Conservation (phyloP, 805 yeast species). For the Metschnikowia henanensis region DNA sequence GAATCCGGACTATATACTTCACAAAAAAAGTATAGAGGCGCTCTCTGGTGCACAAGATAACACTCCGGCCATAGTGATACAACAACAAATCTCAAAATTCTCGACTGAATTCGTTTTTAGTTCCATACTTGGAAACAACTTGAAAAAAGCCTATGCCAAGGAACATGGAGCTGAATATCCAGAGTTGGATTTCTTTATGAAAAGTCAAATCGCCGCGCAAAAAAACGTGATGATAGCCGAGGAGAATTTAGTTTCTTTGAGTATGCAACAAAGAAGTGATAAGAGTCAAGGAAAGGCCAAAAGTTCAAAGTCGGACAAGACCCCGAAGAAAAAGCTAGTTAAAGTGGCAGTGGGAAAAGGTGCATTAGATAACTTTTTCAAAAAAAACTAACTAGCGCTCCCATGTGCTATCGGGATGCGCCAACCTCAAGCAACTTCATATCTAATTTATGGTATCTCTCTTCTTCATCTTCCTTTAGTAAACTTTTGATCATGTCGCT, state of each 20-base stretch:
- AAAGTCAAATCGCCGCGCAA: slow-evolving; percentile 18
- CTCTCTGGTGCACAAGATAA: slow-evolving; percentile 21
- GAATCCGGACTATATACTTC: slow-evolving; percentile 17
- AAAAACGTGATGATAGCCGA: slow-evolving; percentile 28
- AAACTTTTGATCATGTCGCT: slow-evolving; percentile 62
- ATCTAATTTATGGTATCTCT: slow-evolving; percentile 40
- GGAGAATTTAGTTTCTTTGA: slow-evolving; percentile 24
- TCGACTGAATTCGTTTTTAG: slow-evolving; percentile 49
- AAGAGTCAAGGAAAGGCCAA: slow-evolving; percentile 7
- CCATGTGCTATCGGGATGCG: slow-evolving; percentile 25
- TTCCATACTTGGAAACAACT: slow-evolving; percentile 36
- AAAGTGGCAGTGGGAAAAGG: slow-evolving; percentile 61
- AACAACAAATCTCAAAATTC: slow-evolving; percentile 35
- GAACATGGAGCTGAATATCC: slow-evolving; percentile 22
- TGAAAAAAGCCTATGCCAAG: slow-evolving; percentile 24
- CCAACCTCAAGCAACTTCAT: slow-evolving; percentile 38
- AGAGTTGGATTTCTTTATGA: slow-evolving; percentile 20
- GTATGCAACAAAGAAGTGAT: slow-evolving; percentile 20
- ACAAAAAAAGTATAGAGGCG: slow-evolving; percentile 20
- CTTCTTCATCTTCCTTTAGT: slow-evolving; percentile 53
- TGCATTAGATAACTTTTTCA: slow-evolving; percentile 69
- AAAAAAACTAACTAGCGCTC: slow-evolving; percentile 29
- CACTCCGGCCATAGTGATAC: slow-evolving; percentile 36
- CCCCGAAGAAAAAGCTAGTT: slow-evolving; percentile 27
- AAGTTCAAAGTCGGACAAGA: slow-evolving; percentile 22